Percentiles rank a stretch among this genome's conserved stretches.
These are phyloP conservation scores for Xylaria polymorpha DNA, from an alignment of 2,329 filamentous ascomycete species.

Conservation along the genomic window DNA sequence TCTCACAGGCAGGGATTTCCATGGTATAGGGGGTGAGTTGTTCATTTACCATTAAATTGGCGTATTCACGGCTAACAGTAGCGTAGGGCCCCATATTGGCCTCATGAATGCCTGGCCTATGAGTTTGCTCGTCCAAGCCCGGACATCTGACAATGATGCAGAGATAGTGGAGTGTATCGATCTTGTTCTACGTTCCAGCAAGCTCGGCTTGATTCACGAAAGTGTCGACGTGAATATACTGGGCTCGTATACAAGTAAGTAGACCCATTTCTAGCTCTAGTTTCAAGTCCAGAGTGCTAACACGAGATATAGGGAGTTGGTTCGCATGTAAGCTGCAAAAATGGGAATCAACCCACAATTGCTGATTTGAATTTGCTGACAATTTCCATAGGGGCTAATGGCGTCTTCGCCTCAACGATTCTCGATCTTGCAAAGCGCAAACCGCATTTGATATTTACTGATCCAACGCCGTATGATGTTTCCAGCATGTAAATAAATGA, in stretches of 20 bases:
- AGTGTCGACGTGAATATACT: slow-evolving; percentile 82
- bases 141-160: slow-evolving; percentile 83
- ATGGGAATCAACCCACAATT: not conserved
- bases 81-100: slow-evolving; percentile 74
- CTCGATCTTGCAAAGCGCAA: slow-evolving; percentile 89
- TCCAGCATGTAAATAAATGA: slow-evolving; percentile 25
- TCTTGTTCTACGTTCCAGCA: slow-evolving; percentile 79
- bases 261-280: not conserved
- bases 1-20: slow-evolving; percentile 79
- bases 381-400: slow-evolving; percentile 77
- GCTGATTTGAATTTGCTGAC: slow-evolving; percentile 34
- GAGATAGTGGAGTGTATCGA: slow-evolving; percentile 82
- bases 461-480: slow-evolving; percentile 69
- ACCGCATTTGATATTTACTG: slow-evolving; percentile 85
- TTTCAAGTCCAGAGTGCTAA: slow-evolving; percentile 30
- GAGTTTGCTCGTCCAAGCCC: slow-evolving; percentile 90
- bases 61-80: slow-evolving; percentile 23
- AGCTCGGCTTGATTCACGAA: slow-evolving; percentile 88
- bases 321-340: slow-evolving; percentile 74
- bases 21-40: slow-evolving; percentile 83
- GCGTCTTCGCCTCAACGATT: slow-evolving; percentile 92
- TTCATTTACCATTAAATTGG: slow-evolving; percentile 25
- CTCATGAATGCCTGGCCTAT: slow-evolving; percentile 96
- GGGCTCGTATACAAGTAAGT: slow-evolving; percentile 77
- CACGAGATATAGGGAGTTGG: slow-evolving; percentile 73